A percentile compares a stretch with the other conserved stretches of the same genome.
Evolutionary conservation across 495 filamentous ascomycete species (phyloP).

Genomic region (Tuber brumale): DNA sequence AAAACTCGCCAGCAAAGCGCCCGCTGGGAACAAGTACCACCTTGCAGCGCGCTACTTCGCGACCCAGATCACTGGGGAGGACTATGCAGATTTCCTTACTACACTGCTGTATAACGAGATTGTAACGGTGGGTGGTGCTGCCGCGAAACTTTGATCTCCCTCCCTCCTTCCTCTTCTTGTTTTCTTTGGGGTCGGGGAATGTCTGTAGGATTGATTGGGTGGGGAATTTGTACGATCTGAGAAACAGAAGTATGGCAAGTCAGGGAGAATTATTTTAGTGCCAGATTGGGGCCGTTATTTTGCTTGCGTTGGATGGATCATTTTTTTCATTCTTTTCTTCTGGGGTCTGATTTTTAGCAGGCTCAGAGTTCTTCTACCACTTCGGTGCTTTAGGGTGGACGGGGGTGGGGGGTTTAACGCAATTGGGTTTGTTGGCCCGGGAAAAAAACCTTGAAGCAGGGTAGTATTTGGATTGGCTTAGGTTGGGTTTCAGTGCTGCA

Average conservation of each 20-base stretch:
- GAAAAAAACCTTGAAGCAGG: background rate
- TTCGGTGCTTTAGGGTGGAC: background rate
- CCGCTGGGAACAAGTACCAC: slow-evolving; percentile 85
- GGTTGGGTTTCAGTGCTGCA: background rate
- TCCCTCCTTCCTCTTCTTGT: background rate
- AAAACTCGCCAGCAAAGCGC: slow-evolving; percentile 63
- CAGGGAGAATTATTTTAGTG: background rate
- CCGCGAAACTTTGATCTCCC: slow-evolving; percentile 35
- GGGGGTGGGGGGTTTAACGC: background rate
- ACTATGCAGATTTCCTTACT: slow-evolving; percentile 96
- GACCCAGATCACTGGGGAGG: slow-evolving; percentile 88
- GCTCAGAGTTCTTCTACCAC: background rate
- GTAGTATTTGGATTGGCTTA: background rate
- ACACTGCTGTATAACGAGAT: slow-evolving; percentile 95
- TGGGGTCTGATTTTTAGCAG: background rate
- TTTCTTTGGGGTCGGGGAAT: background rate
- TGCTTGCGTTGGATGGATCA: background rate
- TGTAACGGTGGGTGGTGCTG: slow-evolving; percentile 59
- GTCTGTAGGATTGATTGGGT: background rate
- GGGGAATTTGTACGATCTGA: background rate
- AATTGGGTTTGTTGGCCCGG: background rate
- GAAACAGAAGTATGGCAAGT: background rate
- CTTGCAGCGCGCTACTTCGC: slow-evolving; percentile 90
- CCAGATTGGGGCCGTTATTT: background rate
- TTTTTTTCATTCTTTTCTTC: background rate